phyloP scores from a whole-genome alignment of 768 basidiomycete species.

The Leccinum pellstonianum region DNA sequence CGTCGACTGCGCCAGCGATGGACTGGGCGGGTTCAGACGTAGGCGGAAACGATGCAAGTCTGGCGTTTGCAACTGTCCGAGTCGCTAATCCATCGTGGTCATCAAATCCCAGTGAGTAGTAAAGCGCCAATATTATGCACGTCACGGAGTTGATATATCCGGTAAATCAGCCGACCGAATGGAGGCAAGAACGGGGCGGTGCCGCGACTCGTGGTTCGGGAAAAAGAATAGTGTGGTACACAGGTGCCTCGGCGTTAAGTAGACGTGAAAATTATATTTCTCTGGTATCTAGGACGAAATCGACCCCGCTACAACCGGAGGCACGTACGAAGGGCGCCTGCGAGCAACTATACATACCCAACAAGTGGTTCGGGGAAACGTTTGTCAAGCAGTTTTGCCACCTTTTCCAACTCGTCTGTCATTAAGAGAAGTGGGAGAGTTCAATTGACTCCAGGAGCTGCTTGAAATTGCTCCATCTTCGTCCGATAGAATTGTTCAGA shows the following conservation, averaged over 20 bases:
- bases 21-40: too few relatives aligned
- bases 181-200: constrained; percentile 22
- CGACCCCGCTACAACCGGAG: constrained; percentile 52
- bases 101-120: constrained; percentile 12
- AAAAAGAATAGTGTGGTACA: constrained; percentile 15
- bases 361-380: constrained; percentile 82
- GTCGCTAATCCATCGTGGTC: not conserved
- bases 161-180: constrained; percentile 31
- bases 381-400: constrained; percentile 79
- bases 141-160: constrained; percentile 17
- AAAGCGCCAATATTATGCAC: constrained; percentile 6
- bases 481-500: constrained; percentile 59
- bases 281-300: constrained; percentile 54
- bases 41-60: too few relatives aligned
- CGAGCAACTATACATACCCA: constrained; percentile 48
- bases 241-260: too few relatives aligned
- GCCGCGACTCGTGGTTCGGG: constrained; percentile 21
- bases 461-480: constrained; percentile 62
- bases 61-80: too few relatives aligned
- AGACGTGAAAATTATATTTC: too few relatives aligned
- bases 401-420: constrained; percentile 89
- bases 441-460: constrained; percentile 73
- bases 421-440: constrained; percentile 79
- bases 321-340: not conserved
- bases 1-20: too few relatives aligned